phyloP scores from a whole-genome alignment of 1,139 yeast species.

The Pichia sp. region DNA sequence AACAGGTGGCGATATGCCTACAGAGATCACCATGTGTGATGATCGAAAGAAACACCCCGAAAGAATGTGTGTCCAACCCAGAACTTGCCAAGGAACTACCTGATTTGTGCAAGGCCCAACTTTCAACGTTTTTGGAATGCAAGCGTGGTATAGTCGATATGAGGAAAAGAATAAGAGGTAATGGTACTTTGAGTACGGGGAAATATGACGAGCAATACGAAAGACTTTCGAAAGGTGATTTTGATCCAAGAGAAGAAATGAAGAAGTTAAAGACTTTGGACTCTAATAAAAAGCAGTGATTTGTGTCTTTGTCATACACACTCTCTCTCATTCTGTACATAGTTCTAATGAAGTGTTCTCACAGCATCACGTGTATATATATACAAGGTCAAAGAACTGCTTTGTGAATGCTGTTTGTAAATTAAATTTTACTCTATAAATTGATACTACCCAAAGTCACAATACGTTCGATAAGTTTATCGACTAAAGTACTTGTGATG shows the following conservation, averaged over 20 bases:
- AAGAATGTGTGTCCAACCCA: constrained; percentile 79
- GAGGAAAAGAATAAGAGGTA: constrained; percentile 89
- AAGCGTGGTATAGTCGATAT: constrained; percentile 79
- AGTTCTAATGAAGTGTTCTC: too few species aligned
- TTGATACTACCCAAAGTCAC: constrained; percentile 12
- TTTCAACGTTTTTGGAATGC: constrained; percentile 84
- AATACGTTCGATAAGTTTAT: constrained; percentile 32
- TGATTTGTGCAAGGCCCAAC: constrained; percentile 78
- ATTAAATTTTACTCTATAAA: too few species aligned
- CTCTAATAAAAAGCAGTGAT: constrained; percentile 20
- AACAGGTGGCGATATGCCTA: constrained; percentile 87
- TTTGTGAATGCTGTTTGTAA: not conserved
- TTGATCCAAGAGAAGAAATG: constrained; percentile 76
- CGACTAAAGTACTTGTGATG: constrained; percentile 35
- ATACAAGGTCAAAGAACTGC: not conserved
- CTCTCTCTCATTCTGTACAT: too few species aligned
- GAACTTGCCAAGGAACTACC: constrained; percentile 72
- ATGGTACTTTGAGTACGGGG: constrained; percentile 90
- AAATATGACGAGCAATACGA: constrained; percentile 83
- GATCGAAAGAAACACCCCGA: constrained; percentile 83
- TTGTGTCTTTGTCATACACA: too few species aligned
- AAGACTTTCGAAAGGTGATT: constrained; percentile 70
- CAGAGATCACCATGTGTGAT: constrained; percentile 96
- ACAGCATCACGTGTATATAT: not conserved
- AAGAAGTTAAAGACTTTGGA: constrained; percentile 54